Evolutionary conservation across 768 basidiomycete genomes (phyloP).

Genomic region (Mycena haematopus): DNA sequence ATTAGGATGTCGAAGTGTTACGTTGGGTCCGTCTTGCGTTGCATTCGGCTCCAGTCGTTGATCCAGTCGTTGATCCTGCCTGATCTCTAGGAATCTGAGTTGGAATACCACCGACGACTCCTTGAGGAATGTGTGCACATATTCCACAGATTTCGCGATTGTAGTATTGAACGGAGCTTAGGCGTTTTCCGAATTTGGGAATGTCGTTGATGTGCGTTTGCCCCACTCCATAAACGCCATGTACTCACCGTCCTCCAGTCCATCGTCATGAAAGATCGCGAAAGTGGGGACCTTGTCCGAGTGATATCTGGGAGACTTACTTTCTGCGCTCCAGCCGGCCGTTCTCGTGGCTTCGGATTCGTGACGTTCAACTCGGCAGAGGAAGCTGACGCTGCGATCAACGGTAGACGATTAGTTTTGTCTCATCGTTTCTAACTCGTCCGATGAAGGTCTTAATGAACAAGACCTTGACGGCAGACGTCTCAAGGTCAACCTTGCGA

Average conservation of each 20-base stretch:
- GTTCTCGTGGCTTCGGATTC: conserved; percentile 24
- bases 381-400: conserved; percentile 20
- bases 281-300: neutral
- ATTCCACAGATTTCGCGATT: neutral
- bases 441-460: conserved; percentile 10
- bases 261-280: conserved; percentile 25
- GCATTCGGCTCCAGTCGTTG: conserved; percentile 14
- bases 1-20: conserved; percentile 26
- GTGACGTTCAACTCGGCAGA: conserved; percentile 18
- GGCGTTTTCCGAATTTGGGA: conserved; percentile 21
- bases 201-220: conserved; percentile 12
- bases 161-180: neutral
- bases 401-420: neutral
- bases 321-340: conserved; percentile 9
- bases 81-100: conserved; percentile 31
- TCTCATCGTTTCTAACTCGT: neutral
- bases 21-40: conserved; percentile 18
- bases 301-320: neutral
- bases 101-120: conserved; percentile 26
- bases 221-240: too few species aligned
- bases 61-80: conserved; percentile 36
- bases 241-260: conserved; percentile 8
- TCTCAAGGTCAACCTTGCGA: conserved; percentile 24
- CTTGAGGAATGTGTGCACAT: conserved; percentile 6
- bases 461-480: conserved; percentile 27